A percentile compares a stretch with the other conserved stretches of the same genome.
Evolutionary conservation across 805 yeast species (phyloP).

Genomic region (Candida lessepsii): DNA sequence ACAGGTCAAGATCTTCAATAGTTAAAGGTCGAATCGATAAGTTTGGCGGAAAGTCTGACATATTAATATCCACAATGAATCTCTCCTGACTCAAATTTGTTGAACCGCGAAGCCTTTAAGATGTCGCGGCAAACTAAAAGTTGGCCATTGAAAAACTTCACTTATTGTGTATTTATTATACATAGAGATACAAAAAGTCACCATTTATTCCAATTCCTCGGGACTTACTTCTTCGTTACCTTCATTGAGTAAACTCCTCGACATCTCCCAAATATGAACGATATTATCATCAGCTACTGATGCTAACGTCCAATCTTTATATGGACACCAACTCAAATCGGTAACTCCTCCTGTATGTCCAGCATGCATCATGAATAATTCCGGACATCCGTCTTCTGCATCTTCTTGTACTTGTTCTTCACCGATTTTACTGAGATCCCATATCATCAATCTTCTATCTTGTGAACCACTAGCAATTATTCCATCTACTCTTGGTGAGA

Average conservation of each 20-base stretch:
- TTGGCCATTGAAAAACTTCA: no score
- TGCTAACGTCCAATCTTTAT: constrained; percentile 73
- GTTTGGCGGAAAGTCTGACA: constrained; percentile 48
- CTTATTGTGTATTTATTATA: neutral
- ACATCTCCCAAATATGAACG: constrained; percentile 58
- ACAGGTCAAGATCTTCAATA: constrained; percentile 68
- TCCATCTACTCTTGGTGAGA: constrained; percentile 77
- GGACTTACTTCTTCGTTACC: constrained; percentile 8
- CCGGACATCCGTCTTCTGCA: constrained; percentile 89
- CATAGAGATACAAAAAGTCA: neutral
- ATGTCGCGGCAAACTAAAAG: neutral
- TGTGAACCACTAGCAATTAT: constrained; percentile 73
- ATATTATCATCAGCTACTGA: constrained; percentile 62
- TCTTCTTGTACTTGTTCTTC: constrained; percentile 85
- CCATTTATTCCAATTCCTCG: constrained; percentile 11
- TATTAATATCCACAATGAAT: no score
- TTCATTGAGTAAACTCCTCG: constrained; percentile 30
- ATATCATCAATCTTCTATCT: constrained; percentile 73
- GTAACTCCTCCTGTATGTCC: constrained; percentile 81
- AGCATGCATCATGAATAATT: constrained; percentile 86
- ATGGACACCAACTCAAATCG: constrained; percentile 70
- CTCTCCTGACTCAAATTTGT: neutral
- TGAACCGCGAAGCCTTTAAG: neutral
- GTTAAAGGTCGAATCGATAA: constrained; percentile 69
- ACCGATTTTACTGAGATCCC: constrained; percentile 82